These are phyloP conservation scores for Diaporthe eres DNA, from an alignment of 2,329 filamentous ascomycete species.

Conservation along the genomic window DNA sequence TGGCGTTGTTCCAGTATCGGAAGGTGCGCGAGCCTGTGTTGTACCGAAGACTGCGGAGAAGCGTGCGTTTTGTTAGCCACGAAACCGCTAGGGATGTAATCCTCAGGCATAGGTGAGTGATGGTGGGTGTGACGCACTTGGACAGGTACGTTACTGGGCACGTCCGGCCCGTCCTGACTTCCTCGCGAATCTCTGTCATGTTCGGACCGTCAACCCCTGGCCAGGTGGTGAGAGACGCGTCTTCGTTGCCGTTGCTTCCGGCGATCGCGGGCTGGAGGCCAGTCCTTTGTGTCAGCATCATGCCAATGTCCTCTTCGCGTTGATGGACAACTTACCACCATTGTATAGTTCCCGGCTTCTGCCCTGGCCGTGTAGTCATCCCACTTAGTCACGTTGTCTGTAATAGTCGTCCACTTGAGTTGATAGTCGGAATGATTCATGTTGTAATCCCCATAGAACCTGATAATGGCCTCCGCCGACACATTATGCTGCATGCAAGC, in stretches of 20 bases:
- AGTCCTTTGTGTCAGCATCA: no score
- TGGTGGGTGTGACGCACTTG: not conserved
- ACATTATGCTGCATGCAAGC: slow-evolving; percentile 55
- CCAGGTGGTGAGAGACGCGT: slow-evolving; percentile 43
- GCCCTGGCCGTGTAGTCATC: slow-evolving; percentile 50
- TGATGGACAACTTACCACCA: slow-evolving; percentile 42
- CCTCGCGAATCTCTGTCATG: not conserved
- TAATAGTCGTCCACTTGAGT: slow-evolving; percentile 50
- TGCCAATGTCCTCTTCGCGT: no score
- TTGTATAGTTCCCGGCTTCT: slow-evolving; percentile 46
- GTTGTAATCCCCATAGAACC: slow-evolving; percentile 48
- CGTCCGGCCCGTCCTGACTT: not conserved
- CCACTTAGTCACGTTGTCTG: slow-evolving; percentile 51
- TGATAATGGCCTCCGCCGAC: slow-evolving; percentile 50
- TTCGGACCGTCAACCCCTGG: not conserved
- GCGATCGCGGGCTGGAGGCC: slow-evolving; percentile 43
- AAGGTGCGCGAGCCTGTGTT: not conserved
- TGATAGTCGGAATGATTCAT: slow-evolving; percentile 45
- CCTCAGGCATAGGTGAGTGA: not conserved
- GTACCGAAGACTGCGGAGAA: not conserved
- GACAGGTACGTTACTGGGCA: not conserved
- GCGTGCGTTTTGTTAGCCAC: not conserved
- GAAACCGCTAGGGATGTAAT: not conserved
- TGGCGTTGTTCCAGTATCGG: slow-evolving; percentile 41
- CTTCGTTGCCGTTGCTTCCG: slow-evolving; percentile 46